Base-by-base conservation (phyloP, 2,329 filamentous ascomycete species). In the Penicillium sp. region DNA sequence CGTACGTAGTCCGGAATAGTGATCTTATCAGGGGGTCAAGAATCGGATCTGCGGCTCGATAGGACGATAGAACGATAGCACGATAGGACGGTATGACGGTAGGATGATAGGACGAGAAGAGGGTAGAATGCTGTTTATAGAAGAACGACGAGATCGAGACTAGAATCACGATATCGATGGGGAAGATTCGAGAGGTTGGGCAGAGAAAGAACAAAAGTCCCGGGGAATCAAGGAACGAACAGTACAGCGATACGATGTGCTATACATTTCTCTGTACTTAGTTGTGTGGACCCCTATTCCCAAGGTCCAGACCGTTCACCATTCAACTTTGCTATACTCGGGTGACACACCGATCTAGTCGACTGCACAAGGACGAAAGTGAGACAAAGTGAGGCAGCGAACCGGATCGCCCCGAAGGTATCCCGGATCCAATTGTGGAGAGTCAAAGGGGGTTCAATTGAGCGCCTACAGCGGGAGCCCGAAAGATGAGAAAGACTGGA, bases 311-410 rank as follows among this genome's bases (percentile, higher is more conserved):
- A 37, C 33, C 33, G 15, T 37, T 37, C 18, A 37, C 27, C 38
- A 7, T 8, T 27, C 15, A n/a, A 24, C 23, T 18, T 27, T 23
- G 5, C 23, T 40, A 27, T 27, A 25, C 15, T 13, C 48, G 38
- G 49, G 41, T 49, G 42, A 49, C 25, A 38, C 27, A 7, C 38
- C 12, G 20, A 23, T 8, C 48, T 57, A 42, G 41, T 9, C 20
- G 40, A 46, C 23, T 15, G 31, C 20, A 33, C 1, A 66, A 67
- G 68, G 62, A 1, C 15, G 15, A 23, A 23, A 23, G 20, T 23
- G 20, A 23, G 20, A 33, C 1, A 66, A 67, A 69, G 62, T 69
- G 66, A 69, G 64, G 67, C 66, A 64, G 63, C 66, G 63, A 70
- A 67, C 65, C 67, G 67, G 67, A 69, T 66, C 49, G 50, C 50